A percentile compares a stretch with the other conserved stretches of the same genome.
Conservation (phyloP, 2,329 filamentous ascomycete genomes). For the Cercospora sp. region DNA sequence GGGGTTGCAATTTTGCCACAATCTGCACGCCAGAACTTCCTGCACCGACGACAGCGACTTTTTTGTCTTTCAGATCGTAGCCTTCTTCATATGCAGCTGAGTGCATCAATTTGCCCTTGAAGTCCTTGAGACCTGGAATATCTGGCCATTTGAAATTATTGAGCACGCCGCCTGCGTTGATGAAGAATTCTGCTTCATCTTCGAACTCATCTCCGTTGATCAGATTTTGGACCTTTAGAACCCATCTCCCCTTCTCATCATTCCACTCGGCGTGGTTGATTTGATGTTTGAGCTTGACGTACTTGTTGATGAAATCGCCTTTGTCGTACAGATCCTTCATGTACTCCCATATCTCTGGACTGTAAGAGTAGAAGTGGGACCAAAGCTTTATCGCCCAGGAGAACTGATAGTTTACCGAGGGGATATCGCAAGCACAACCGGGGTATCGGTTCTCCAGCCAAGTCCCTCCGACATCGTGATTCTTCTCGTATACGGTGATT, state of each 20-base stretch:
- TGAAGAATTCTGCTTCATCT: conserved; percentile 43
- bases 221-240: conserved; percentile 41
- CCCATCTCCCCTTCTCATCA: conserved; percentile 43
- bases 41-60: conserved; percentile 46
- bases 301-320: conserved; percentile 48
- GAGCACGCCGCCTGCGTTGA: conserved; percentile 48
- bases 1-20: conserved; percentile 44
- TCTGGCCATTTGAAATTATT: conserved; percentile 50
- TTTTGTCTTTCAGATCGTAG: conserved; percentile 42
- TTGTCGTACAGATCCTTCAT: conserved; percentile 49
- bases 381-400: conserved; percentile 53
- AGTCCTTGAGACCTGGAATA: conserved; percentile 45
- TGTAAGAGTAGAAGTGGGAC: conserved; percentile 52
- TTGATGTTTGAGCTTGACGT: conserved; percentile 49
- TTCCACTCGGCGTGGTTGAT: conserved; percentile 50
- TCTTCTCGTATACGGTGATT: conserved; percentile 43
- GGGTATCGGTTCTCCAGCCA: conserved; percentile 42
- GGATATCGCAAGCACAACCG: conserved; percentile 50
- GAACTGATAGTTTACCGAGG: conserved; percentile 52
- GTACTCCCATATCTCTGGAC: conserved; percentile 53
- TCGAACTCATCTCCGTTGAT: conserved; percentile 38
- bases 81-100: conserved; percentile 47
- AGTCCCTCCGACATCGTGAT: conserved; percentile 40
- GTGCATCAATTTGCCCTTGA: conserved; percentile 48
- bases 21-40: conserved; percentile 48